These are phyloP conservation scores for Cylindricascospora bacillispora DNA, from an alignment of 1,139 yeast species.

Conservation along the genomic window DNA sequence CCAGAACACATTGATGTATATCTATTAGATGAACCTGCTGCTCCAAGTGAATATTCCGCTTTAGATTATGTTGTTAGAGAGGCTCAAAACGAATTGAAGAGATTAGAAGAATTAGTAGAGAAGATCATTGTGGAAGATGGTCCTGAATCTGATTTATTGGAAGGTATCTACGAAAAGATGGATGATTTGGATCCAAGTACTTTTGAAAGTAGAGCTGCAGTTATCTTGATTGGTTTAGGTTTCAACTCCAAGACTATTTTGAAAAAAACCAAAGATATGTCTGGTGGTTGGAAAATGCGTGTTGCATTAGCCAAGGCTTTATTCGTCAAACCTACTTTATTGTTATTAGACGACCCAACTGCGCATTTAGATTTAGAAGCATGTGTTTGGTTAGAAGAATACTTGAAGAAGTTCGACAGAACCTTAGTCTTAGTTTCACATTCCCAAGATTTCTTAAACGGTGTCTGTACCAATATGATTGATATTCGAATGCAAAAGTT, in stretches of 20 bases:
- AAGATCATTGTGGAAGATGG: slow-evolving; percentile 82
- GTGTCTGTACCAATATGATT: slow-evolving; percentile 96
- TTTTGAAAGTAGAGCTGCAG: slow-evolving; percentile 92
- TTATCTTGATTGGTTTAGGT: slow-evolving; percentile 94
- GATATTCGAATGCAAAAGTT: slow-evolving; percentile 78
- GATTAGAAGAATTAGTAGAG: slow-evolving; percentile 86
- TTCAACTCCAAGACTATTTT: slow-evolving; percentile 76
- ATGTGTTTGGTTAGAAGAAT: slow-evolving; percentile 99
- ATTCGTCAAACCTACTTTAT: slow-evolving; percentile 76
- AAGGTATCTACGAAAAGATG: slow-evolving; percentile 85
- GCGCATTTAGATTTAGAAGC: slow-evolving; percentile 99
- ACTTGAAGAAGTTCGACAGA: slow-evolving; percentile 86
- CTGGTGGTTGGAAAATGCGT: slow-evolving; percentile 91
- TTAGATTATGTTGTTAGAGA: slow-evolving; percentile 93
- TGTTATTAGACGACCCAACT: slow-evolving; percentile 93
- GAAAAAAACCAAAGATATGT: slow-evolving; percentile 94
- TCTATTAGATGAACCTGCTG: slow-evolving; percentile 94
- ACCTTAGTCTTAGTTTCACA: slow-evolving; percentile 91
- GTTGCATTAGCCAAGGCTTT: slow-evolving; percentile 66
- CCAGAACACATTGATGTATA: slow-evolving; percentile 88
- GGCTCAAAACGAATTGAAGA: slow-evolving; percentile 85
- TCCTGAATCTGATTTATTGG: slow-evolving; percentile 80
- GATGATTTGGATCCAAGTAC: slow-evolving; percentile 94
- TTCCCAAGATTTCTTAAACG: slow-evolving; percentile 98
- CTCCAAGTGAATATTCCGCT: slow-evolving; percentile 81